Base-by-base conservation (phyloP, 2,329 filamentous ascomycete genomes). In the Tetracladium maxilliforme region DNA sequence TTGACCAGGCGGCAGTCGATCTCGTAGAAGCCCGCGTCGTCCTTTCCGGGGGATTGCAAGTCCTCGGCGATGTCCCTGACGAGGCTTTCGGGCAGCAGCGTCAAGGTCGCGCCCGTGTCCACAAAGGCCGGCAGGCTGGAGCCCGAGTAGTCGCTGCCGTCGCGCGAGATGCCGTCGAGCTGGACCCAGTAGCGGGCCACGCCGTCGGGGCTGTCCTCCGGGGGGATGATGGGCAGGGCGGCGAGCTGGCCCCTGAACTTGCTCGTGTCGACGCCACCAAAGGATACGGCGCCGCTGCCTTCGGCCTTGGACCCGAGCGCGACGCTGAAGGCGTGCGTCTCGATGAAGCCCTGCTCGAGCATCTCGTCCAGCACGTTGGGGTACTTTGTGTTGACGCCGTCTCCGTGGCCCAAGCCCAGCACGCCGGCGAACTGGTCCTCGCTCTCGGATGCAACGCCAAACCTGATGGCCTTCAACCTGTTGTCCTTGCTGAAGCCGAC, bases 211-310 rank as follows among this genome's bases (percentile, higher is more conserved):
- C 58, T 56, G 25, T 50, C 45, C 23, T 54, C 44, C 30, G 50
- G 42, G 26, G 58, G 44, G 37, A 70, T 53, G 31, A 83, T 57
- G 10, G 73, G 58, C 15, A 84, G 55, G 6, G 60, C 65, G 22
- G 61, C 58, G 16, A 86, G 56, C 3, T 64, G 47, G 23, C 78
- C 79, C 1, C 57, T 44, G 48, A 71, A 90, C 43, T 86, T 86
- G 30, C 62, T 65, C 0, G 69, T 79, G 43, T 87, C 79, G 30
- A 86, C 70, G n/a, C 78, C 81, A 19, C 81, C 81, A 36, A 87
- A 90, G 2, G 87, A 55, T 31, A 87, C 74, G 36, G 56, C 75
- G 18, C 81, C 81, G 2, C 63, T 72, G 31, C 61, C 71, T 1
- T 77, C 60, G 26, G 67, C 58, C 17, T 55, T 41, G 40, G 63